A percentile compares a stretch with the other conserved stretches of the same genome.
These are phyloP conservation scores for Daedaleopsis nitida DNA, from an alignment of 768 basidiomycete genomes.

Conservation along the genomic window DNA sequence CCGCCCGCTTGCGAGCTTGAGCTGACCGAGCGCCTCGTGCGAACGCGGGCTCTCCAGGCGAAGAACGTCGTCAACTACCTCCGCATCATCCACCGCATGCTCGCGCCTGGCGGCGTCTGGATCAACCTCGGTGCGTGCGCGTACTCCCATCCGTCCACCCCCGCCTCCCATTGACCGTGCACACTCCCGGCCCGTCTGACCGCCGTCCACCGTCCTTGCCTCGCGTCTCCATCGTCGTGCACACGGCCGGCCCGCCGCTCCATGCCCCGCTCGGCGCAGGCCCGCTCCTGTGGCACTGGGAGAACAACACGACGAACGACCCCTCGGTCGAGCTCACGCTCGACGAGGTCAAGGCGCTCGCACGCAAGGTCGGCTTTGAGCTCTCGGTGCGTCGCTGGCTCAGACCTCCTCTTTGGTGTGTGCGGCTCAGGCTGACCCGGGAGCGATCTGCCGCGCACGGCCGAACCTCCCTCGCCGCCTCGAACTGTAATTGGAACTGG, in stretches of 20 bases:
- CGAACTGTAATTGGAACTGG: too few relatives aligned
- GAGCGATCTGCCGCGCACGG: too few relatives aligned
- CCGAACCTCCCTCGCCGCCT: too few relatives aligned
- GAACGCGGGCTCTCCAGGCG: conserved; percentile 48
- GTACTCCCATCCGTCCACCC: neutral
- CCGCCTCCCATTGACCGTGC: neutral
- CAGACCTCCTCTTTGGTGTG: neutral
- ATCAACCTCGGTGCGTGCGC: conserved; percentile 71
- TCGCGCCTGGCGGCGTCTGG: conserved; percentile 89
- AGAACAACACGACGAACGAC: conserved; percentile 82
- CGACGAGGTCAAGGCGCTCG: conserved; percentile 84
- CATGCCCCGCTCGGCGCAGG: conserved; percentile 42
- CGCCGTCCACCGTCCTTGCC: too few relatives aligned
- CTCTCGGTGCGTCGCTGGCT: conserved; percentile 57
- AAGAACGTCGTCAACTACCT: conserved; percentile 92
- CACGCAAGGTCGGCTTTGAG: conserved; percentile 76
- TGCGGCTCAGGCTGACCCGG: too few relatives aligned
- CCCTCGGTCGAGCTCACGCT: conserved; percentile 85
- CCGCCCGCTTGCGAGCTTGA: too few relatives aligned
- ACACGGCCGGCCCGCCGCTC: neutral
- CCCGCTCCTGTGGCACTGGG: conserved; percentile 96
- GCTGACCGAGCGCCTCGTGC: too few relatives aligned
- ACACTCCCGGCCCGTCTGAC: too few relatives aligned
- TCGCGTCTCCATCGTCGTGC: too few relatives aligned
- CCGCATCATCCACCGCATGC: conserved; percentile 78